Percentiles rank a stretch among this genome's conserved stretches.
These are phyloP conservation scores for Adiantum capillusveneris DNA, from an alignment of 75 land plant species.

Conservation along the genomic window DNA sequence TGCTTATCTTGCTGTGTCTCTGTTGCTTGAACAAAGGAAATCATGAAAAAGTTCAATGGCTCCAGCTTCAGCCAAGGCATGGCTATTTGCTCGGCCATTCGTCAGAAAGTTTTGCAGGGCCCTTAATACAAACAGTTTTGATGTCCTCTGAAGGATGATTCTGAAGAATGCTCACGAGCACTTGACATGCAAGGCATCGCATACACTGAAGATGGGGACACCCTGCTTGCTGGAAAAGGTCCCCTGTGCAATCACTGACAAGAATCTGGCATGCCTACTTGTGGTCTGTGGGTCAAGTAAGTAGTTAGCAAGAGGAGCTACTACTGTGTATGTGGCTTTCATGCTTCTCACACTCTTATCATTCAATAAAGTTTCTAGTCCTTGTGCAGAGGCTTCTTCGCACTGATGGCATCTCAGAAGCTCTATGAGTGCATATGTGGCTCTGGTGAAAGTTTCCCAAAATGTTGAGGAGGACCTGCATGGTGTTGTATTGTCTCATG, in stretches of 20 bases:
- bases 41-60: slow-evolving; percentile 3
- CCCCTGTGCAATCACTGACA: slow-evolving; percentile 15
- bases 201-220: slow-evolving; percentile 1
- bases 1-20: slow-evolving; percentile 11
- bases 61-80: slow-evolving; percentile 14
- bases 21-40: slow-evolving; percentile 1
- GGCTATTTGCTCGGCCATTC: slow-evolving; percentile 11
- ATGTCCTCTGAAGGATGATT: slow-evolving; percentile 5
- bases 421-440: slow-evolving; percentile 11
- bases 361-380: slow-evolving; percentile 11
- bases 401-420: slow-evolving; percentile 15
- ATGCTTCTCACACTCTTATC: slow-evolving; percentile 6
- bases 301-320: slow-evolving; percentile 10
- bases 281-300: slow-evolving; percentile 6
- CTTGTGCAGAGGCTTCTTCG: slow-evolving; percentile 12
- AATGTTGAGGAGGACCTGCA: slow-evolving; percentile 10
- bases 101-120: slow-evolving; percentile 13
- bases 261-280: background rate
- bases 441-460: slow-evolving; percentile 4
- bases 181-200: slow-evolving; percentile 10
- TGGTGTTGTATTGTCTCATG: slow-evolving; percentile 2
- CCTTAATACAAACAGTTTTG: slow-evolving; percentile 11
- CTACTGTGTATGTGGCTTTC: slow-evolving; percentile 6
- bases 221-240: slow-evolving; percentile 11
- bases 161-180: slow-evolving; percentile 6